Percentiles rank a stretch among this genome's conserved stretches.
These are phyloP conservation scores for Erodium maritimum DNA, from an alignment of 345 rosid species.

Conservation along the genomic window DNA sequence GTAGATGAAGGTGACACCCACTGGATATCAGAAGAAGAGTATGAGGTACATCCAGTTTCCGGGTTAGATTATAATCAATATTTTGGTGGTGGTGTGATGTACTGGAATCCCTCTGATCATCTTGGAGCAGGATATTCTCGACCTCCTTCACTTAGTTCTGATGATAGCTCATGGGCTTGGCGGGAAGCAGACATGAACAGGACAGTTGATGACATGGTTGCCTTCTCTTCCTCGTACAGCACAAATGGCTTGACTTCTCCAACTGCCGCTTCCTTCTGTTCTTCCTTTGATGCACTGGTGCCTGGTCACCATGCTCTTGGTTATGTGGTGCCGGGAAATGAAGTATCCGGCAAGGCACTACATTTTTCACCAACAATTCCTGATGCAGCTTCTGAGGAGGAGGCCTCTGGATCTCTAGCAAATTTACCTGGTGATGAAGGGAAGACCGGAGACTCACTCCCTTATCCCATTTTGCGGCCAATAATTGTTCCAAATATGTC, in stretches of 20 bases:
- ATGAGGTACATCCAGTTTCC: slow-evolving; percentile 70
- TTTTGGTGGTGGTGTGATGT: slow-evolving; percentile 98
- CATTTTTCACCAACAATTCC: slow-evolving; percentile 43
- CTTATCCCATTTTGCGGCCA: slow-evolving; percentile 83
- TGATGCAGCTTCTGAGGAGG: slow-evolving; percentile 55
- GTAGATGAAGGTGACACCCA: slow-evolving; percentile 68
- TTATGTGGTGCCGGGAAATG: slow-evolving; percentile 80
- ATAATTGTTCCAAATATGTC: slow-evolving; percentile 78
- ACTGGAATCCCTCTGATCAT: slow-evolving; percentile 91
- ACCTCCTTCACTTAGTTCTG: slow-evolving; percentile 95
- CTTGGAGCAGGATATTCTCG: slow-evolving; percentile 82
- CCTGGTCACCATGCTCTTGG: slow-evolving; percentile 76
- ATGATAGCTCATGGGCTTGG: slow-evolving; percentile 97
- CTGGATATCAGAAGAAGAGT: slow-evolving; percentile 88
- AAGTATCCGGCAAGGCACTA: slow-evolving; percentile 50
- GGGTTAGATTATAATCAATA: slow-evolving; percentile 85
- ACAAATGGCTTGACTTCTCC: slow-evolving; percentile 93
- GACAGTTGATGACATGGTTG: slow-evolving; percentile 95
- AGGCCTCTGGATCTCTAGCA: slow-evolving; percentile 47
- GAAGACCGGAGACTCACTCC: slow-evolving; percentile 55
- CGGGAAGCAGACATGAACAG: slow-evolving; percentile 95
- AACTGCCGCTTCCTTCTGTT: slow-evolving; percentile 76
- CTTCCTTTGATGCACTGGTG: slow-evolving; percentile 75
- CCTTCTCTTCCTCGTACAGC: slow-evolving; percentile 84
- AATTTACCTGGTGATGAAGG: slow-evolving; percentile 61